A percentile compares a stretch with the other conserved stretches of the same genome.
phyloP scores from a whole-genome alignment of 78 protist genomes.

The Tieghemostelium lacteum region DNA sequence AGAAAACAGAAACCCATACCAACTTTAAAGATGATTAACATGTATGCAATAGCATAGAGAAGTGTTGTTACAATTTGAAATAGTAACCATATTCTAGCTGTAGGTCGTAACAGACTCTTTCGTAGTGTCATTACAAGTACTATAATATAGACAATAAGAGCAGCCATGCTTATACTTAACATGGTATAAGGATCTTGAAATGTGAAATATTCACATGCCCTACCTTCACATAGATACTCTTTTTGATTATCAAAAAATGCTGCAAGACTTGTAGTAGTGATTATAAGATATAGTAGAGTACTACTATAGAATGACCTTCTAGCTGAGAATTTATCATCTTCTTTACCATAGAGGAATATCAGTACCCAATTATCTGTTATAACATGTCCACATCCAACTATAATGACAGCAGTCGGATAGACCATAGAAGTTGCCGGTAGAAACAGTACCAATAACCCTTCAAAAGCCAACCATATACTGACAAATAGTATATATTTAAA shows the following conservation, averaged over 20 bases:
- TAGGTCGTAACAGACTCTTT: slow-evolving; percentile 23
- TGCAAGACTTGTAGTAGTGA: slow-evolving; percentile 19
- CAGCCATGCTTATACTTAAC: slow-evolving; percentile 2
- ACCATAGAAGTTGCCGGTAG: slow-evolving; percentile 49
- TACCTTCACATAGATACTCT: not conserved
- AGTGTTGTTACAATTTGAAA: slow-evolving; percentile 7
- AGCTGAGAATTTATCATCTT: slow-evolving; percentile 69
- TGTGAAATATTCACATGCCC: slow-evolving; percentile 26
- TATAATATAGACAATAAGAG: not conserved
- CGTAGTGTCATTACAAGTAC: slow-evolving; percentile 12
- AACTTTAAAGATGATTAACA: slow-evolving; percentile 2
- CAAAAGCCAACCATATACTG: slow-evolving; percentile 59
- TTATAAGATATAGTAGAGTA: slow-evolving; percentile 36
- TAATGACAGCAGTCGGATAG: slow-evolving; percentile 33
- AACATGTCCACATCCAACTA: slow-evolving; percentile 27
- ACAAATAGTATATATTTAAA: slow-evolving; percentile 54
- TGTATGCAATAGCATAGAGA: not conserved
- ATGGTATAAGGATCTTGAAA: slow-evolving; percentile 37
- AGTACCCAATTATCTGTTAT: slow-evolving; percentile 69
- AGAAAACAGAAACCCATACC: slow-evolving; percentile 54
- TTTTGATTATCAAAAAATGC: slow-evolving; percentile 22
- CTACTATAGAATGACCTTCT: slow-evolving; percentile 38
- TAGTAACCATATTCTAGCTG: slow-evolving; percentile 51
- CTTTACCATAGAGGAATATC: slow-evolving; percentile 47
- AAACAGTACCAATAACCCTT: slow-evolving; percentile 35